phyloP scores from a whole-genome alignment of 441 rosid species.

The Pelargonium fulgidum region DNA sequence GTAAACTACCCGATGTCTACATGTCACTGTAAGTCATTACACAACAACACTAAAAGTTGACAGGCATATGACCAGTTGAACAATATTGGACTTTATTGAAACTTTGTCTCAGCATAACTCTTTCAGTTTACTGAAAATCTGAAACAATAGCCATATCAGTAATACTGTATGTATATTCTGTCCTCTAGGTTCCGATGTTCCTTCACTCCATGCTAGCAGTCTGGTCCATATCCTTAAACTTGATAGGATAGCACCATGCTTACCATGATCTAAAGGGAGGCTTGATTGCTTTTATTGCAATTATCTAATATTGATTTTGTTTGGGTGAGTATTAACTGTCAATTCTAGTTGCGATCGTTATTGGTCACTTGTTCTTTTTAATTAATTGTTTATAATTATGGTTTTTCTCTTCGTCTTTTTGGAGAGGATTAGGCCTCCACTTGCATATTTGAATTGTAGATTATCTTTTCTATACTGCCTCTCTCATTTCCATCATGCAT shows the following conservation, averaged over 20 bases:
- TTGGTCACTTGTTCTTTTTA: background rate
- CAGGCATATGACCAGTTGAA: background rate
- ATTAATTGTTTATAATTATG: slow-evolving; percentile 1
- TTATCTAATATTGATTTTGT: background rate
- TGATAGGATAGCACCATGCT: background rate
- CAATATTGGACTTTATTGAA: background rate
- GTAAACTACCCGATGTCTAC: background rate
- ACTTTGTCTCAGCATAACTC: background rate
- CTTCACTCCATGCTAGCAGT: too few species aligned
- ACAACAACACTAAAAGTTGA: background rate
- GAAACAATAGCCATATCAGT: background rate
- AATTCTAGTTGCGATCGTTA: background rate
- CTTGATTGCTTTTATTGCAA: background rate
- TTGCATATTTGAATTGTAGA: too few species aligned
- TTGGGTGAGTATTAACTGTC: background rate
- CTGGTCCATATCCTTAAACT: background rate
- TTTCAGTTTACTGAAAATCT: background rate
- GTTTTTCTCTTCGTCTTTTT: background rate
- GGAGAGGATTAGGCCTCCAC: too few species aligned
- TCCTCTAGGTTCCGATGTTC: background rate
- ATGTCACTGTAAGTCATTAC: background rate
- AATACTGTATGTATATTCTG: background rate
- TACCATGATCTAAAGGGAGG: background rate
- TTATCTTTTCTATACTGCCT: background rate
- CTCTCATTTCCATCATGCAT: background rate